phyloP scores from a whole-genome alignment of 306 rosid genomes.

The Acacia melanoxylon region DNA sequence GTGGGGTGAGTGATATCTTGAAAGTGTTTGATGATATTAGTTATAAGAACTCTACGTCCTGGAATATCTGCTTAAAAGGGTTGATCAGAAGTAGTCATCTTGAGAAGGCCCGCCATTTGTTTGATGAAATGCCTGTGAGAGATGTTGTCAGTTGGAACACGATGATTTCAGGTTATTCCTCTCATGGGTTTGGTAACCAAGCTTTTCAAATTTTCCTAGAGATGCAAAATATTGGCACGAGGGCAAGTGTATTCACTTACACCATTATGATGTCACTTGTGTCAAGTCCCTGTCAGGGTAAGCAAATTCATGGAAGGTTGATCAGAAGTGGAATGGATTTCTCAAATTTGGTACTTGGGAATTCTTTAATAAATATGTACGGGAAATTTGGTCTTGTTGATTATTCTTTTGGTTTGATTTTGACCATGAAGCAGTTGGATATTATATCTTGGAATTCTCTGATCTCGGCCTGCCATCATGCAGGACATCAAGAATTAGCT shows the following conservation, averaged over 20 bases:
- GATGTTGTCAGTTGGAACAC: constrained; percentile 86
- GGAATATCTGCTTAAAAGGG: constrained; percentile 68
- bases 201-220: constrained; percentile 50
- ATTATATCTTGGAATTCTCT: constrained; percentile 77
- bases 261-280: constrained; percentile 60
- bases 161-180: constrained; percentile 60
- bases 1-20: constrained; percentile 50
- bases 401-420: constrained; percentile 57
- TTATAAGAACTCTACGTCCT: constrained; percentile 56
- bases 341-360: constrained; percentile 52
- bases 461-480: constrained; percentile 64
- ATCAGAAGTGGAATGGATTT: constrained; percentile 51
- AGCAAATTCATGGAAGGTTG: constrained; percentile 67
- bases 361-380: constrained; percentile 78
- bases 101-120: constrained; percentile 47
- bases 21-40: constrained; percentile 58
- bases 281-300: constrained; percentile 50
- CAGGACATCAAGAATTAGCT: constrained; percentile 61
- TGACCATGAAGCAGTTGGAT: constrained; percentile 63
- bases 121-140: constrained; percentile 72
- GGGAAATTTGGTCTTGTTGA: constrained; percentile 64
- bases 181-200: constrained; percentile 43
- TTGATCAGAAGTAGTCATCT: constrained; percentile 48
- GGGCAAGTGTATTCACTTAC: constrained; percentile 70
- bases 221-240: constrained; percentile 62